Percentiles rank a stretch among this genome's conserved stretches.
These are phyloP conservation scores for Euryodendron excelsum DNA, from an alignment of 148 eudicot genomes.

Conservation along the genomic window DNA sequence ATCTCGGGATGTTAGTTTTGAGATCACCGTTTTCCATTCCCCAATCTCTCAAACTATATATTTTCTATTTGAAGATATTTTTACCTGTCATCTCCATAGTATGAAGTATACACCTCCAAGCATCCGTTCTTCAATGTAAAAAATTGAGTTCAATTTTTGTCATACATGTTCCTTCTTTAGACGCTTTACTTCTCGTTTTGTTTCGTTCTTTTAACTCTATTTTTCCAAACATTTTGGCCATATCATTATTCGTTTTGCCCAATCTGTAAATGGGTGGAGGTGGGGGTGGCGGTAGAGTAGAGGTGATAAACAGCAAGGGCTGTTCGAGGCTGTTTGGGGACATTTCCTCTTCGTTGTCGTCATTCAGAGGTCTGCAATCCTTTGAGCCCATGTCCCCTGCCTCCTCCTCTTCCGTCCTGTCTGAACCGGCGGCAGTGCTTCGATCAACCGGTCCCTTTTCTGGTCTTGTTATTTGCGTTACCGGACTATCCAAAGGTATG, in stretches of 20 bases:
- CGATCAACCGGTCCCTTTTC: conserved; percentile 43
- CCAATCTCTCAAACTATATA: too few relatives aligned
- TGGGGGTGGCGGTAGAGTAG: conserved; percentile 29
- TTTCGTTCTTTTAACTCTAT: too few relatives aligned
- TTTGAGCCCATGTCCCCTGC: conserved; percentile 28
- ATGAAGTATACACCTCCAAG: too few relatives aligned
- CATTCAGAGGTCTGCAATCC: conserved; percentile 12
- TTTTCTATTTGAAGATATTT: too few relatives aligned
- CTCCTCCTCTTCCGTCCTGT: conserved; percentile 14
- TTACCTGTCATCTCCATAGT: too few relatives aligned
- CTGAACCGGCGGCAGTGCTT: conserved; percentile 5
- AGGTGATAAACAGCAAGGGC: conserved; percentile 34
- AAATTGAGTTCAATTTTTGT: too few relatives aligned
- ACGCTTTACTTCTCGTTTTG: too few relatives aligned
- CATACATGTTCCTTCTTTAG: too few relatives aligned
- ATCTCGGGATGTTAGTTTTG: too few relatives aligned
- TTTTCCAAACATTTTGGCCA: too few relatives aligned
- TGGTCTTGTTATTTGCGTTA: conserved; percentile 79
- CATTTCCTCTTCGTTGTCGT: conserved; percentile 25
- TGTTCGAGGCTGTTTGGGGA: conserved; percentile 35
- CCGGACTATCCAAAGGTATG: conserved; percentile 78
- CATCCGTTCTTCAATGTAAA: too few relatives aligned
- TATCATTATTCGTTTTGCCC: background rate
- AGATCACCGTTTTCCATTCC: too few relatives aligned
- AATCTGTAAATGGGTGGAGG: conserved; percentile 26